Conservation (phyloP, 2,329 filamentous ascomycete species). For the Tympanopsis confertula region DNA sequence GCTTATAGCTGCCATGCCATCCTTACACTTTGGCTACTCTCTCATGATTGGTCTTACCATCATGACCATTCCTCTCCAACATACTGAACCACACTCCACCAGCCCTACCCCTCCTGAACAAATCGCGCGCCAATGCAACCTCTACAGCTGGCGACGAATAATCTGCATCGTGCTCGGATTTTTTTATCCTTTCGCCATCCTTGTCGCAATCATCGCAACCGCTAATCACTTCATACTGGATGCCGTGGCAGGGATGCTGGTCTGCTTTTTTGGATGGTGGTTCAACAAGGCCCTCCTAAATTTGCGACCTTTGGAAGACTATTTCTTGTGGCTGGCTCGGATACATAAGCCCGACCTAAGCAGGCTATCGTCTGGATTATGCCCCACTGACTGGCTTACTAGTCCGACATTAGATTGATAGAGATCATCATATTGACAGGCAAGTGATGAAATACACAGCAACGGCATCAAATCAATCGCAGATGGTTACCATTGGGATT, state of each 20-base stretch:
- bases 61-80: conserved; percentile 5
- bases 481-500: too few relatives aligned
- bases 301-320: conserved; percentile 51
- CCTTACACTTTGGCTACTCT: conserved; percentile 29
- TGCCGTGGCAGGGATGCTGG: conserved; percentile 48
- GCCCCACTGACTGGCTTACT: background rate
- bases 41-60: conserved; percentile 12
- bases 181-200: conserved; percentile 37
- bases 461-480: too few relatives aligned
- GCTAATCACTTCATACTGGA: conserved; percentile 57
- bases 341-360: conserved; percentile 54
- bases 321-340: conserved; percentile 46
- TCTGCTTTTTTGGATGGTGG: conserved; percentile 48
- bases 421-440: too few relatives aligned
- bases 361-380: background rate
- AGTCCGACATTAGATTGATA: too few relatives aligned
- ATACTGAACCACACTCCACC: conserved; percentile 7
- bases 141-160: background rate
- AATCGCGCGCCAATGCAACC: background rate
- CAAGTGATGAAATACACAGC: too few relatives aligned
- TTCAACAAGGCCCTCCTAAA: conserved; percentile 41
- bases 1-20: conserved; percentile 33
- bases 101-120: conserved; percentile 3
- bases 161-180: conserved; percentile 22
- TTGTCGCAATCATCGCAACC: conserved; percentile 46